Evolutionary conservation across 768 basidiomycete species (phyloP).

Genomic region (Gloeostereum incarnatum): DNA sequence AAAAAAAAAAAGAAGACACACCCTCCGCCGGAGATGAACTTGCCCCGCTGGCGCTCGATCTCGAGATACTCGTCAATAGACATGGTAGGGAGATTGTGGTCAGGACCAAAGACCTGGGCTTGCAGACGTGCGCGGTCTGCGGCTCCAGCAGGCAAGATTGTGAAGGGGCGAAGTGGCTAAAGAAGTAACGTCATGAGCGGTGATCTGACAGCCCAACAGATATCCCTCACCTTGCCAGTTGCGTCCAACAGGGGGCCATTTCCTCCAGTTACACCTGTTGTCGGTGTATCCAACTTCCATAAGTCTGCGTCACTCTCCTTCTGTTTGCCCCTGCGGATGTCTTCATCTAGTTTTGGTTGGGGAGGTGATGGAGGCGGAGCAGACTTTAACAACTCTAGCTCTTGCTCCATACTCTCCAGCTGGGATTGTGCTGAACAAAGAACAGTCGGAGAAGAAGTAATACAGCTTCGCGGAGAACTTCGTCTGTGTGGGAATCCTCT

Average conservation of each 20-base stretch:
- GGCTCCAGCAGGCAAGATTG: constrained; percentile 70
- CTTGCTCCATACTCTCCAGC: constrained; percentile 60
- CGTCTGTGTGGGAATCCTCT: constrained; percentile 52
- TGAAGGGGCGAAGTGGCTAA: constrained; percentile 87
- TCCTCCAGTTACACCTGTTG: constrained; percentile 29
- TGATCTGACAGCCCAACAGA: not conserved
- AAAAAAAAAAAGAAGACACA: constrained; percentile 24
- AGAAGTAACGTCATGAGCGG: not conserved
- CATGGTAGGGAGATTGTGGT: constrained; percentile 89
- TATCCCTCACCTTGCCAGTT: constrained; percentile 55
- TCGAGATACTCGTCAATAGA: constrained; percentile 90
- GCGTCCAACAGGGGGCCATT: constrained; percentile 65
- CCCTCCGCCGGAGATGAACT: constrained; percentile 85
- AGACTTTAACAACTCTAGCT: constrained; percentile 55
- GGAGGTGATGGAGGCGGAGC: constrained; percentile 35
- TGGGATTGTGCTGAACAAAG: constrained; percentile 64
- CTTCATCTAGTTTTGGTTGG: constrained; percentile 15
- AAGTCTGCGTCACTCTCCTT: constrained; percentile 38
- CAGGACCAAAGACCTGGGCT: constrained; percentile 75
- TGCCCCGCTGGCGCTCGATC: constrained; percentile 76
- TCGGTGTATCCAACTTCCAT: constrained; percentile 67
- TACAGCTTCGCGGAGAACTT: constrained; percentile 54
- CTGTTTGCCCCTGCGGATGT: constrained; percentile 28
- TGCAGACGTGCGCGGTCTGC: constrained; percentile 65
- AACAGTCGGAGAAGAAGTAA: constrained; percentile 66